Evolutionary conservation across 495 filamentous ascomycete species (phyloP).

Genomic region (Annulohypoxylon bovei): DNA sequence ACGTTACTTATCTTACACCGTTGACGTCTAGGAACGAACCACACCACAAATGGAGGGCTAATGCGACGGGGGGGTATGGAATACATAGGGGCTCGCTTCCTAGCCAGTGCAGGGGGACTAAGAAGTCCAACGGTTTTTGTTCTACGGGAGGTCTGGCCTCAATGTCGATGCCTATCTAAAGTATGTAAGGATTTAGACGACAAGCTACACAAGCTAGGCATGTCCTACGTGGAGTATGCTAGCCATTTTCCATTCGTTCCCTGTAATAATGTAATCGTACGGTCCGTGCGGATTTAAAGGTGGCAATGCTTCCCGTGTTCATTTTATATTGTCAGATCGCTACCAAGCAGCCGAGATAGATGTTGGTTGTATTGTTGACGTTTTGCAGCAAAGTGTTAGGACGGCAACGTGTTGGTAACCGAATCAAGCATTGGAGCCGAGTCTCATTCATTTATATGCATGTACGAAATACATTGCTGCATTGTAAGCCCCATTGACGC

Average conservation of each 20-base stretch:
- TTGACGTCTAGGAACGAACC: not conserved
- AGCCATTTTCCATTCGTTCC: not conserved
- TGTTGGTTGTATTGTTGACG: not conserved
- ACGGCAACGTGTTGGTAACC: not conserved
- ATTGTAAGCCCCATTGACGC: not conserved
- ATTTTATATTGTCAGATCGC: not conserved
- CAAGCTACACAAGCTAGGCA: not conserved
- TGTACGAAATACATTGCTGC: not conserved
- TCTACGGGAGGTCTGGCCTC: not conserved
- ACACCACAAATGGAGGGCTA: not conserved
- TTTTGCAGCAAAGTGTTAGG: not conserved
- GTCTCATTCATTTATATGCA: not conserved
- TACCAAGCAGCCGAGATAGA: not conserved
- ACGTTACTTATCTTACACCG: not conserved
- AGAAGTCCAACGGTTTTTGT: not conserved
- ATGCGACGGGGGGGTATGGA: not conserved
- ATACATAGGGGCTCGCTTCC: not conserved
- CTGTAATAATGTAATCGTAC: not conserved
- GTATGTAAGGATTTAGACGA: not conserved
- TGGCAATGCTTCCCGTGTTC: not conserved
- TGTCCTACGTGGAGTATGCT: not conserved
- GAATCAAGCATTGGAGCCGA: not conserved
- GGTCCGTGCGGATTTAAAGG: slow-evolving; percentile 4
- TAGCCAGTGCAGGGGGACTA: slow-evolving; percentile 1
- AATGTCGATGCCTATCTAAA: not conserved